These are phyloP conservation scores for Angomonas ambiguus DNA, from an alignment of 208 protist genomes.

Conservation along the genomic window DNA sequence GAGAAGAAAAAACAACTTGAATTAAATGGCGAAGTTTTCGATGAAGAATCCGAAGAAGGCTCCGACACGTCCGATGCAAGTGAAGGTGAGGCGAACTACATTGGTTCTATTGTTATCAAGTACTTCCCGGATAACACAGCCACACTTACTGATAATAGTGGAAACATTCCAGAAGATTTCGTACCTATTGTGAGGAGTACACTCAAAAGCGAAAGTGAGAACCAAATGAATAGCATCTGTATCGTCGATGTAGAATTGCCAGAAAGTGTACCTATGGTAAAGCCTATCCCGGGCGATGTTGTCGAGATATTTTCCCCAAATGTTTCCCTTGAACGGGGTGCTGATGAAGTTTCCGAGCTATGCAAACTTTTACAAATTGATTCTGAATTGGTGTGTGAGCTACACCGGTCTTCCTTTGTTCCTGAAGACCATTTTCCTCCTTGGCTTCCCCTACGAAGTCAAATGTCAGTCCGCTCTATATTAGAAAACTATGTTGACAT, in stretches of 20 bases:
- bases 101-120: conserved; percentile 79
- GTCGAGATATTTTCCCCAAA: conserved; percentile 80
- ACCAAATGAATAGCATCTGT: not conserved
- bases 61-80: conserved; percentile 14
- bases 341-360: conserved; percentile 48
- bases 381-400: conserved; percentile 49
- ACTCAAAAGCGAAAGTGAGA: not conserved
- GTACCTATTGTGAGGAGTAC: not conserved
- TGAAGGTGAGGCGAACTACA: conserved; percentile 32
- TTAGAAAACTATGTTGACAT: conserved; percentile 80
- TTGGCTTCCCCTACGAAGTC: conserved; percentile 64
- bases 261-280: not conserved
- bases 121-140: conserved; percentile 17
- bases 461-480: conserved; percentile 59
- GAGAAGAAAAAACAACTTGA: conserved; percentile 15
- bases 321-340: not conserved
- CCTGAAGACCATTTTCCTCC: conserved; percentile 69
- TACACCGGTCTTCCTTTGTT: conserved; percentile 79
- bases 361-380: conserved; percentile 48
- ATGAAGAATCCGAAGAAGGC: conserved; percentile 19
- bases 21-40: conserved; percentile 12
- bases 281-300: conserved; percentile 55
- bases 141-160: not conserved
- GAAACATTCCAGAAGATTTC: not conserved
- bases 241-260: not conserved